phyloP scores from a whole-genome alignment of 257 asterid genomes.

The Nicotiana sylvestris region DNA sequence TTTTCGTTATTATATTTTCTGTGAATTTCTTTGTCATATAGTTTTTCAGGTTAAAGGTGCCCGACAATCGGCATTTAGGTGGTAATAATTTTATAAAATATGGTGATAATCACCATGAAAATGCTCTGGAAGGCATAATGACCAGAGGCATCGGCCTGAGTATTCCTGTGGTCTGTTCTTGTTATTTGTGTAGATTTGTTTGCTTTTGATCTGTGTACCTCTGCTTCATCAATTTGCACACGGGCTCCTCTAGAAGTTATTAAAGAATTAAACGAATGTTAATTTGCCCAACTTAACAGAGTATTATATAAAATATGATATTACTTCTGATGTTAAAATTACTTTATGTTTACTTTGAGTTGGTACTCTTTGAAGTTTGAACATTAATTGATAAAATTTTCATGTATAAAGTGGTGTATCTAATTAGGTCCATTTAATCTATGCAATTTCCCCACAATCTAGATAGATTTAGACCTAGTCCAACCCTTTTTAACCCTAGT shows the following conservation, averaged over 20 bases:
- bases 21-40: background rate
- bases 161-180: constrained; percentile 8
- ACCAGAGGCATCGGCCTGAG: background rate
- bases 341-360: background rate
- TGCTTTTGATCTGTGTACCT: background rate
- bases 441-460: too few species aligned
- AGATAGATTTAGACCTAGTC: too few species aligned
- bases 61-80: background rate
- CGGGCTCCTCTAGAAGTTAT: background rate
- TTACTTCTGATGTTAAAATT: background rate
- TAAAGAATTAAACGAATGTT: background rate
- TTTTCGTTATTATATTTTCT: too few species aligned
- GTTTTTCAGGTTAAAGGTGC: background rate
- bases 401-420: background rate
- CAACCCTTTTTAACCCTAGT: too few species aligned
- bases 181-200: constrained; percentile 10
- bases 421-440: too few species aligned
- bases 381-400: background rate
- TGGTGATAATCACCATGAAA: constrained; percentile 5
- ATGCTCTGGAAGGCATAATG: background rate
- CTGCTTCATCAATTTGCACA: background rate
- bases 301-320: background rate
- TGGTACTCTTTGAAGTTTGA: background rate
- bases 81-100: background rate
- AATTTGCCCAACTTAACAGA: background rate